Conservation (phyloP, 441 rosid species). For the Populus hybrid region DNA sequence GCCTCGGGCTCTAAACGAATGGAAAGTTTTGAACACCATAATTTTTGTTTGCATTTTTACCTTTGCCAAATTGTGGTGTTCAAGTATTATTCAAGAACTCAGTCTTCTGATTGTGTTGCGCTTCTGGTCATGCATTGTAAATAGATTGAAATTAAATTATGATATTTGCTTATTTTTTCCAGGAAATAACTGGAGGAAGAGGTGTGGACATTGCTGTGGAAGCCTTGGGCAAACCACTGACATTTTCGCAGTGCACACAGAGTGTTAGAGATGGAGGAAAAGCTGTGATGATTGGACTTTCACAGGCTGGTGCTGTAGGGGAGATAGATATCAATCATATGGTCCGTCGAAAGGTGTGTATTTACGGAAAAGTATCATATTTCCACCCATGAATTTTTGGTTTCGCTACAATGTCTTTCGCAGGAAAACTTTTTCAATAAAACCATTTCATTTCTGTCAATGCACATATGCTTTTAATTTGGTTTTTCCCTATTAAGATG, state of each 20-base stretch:
- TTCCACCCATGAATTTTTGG: neutral
- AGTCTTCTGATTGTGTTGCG: neutral
- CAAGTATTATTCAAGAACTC: neutral
- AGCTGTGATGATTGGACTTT: conserved; percentile 97
- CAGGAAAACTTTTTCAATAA: neutral
- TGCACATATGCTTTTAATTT: too few species aligned
- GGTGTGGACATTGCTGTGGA: conserved; percentile 95
- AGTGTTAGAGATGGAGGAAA: conserved; percentile 96
- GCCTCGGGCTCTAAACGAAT: too few species aligned
- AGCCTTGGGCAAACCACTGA: conserved; percentile 85
- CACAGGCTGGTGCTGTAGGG: conserved; percentile 75
- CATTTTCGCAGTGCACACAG: conserved; percentile 74
- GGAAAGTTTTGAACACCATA: neutral
- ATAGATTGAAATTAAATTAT: neutral
- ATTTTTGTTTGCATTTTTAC: too few species aligned
- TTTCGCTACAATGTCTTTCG: neutral
- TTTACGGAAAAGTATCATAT: neutral
- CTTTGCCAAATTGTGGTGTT: neutral
- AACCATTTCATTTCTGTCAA: neutral
- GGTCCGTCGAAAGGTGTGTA: conserved; percentile 89
- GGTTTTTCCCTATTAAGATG: too few species aligned
- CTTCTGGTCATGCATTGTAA: neutral
- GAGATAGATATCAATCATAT: conserved; percentile 89
- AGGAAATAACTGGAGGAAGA: conserved; percentile 89
- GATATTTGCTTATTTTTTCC: conserved; percentile 13